These are phyloP conservation scores for Carex pumila DNA, from an alignment of 176 grass and related monocot species.

Conservation along the genomic window DNA sequence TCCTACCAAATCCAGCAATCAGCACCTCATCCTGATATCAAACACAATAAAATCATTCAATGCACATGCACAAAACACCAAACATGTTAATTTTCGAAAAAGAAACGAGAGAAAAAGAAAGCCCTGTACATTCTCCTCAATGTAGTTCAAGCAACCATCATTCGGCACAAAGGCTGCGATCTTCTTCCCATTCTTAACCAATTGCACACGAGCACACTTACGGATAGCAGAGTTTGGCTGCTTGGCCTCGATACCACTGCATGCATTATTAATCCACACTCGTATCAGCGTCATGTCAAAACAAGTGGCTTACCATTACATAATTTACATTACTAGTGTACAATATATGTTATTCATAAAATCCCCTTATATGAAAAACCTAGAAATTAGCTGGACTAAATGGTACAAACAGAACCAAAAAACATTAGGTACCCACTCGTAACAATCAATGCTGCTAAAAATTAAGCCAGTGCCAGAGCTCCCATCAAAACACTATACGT, in stretches of 20 bases:
- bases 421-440: neutral
- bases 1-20: conserved; percentile 22
- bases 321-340: neutral
- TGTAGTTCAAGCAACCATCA: conserved; percentile 24
- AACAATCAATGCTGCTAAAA: neutral
- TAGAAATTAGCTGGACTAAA: neutral
- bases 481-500: neutral
- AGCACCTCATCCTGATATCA: conserved; percentile 14
- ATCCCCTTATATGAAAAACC: neutral
- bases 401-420: neutral
- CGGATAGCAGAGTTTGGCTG: conserved; percentile 20
- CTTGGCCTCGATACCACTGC: conserved; percentile 21
- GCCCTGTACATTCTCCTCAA: conserved; percentile 1
- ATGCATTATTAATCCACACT: neutral
- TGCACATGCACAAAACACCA: neutral
- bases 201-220: conserved; percentile 18
- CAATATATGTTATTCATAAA: neutral
- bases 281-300: neutral
- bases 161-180: conserved; percentile 14
- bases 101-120: neutral
- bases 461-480: neutral
- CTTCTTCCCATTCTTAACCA: conserved; percentile 22
- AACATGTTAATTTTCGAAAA: neutral
- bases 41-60: neutral
- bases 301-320: neutral